Conservation (phyloP, 163 green algal species). For the Prototheca stagnorum region DNA sequence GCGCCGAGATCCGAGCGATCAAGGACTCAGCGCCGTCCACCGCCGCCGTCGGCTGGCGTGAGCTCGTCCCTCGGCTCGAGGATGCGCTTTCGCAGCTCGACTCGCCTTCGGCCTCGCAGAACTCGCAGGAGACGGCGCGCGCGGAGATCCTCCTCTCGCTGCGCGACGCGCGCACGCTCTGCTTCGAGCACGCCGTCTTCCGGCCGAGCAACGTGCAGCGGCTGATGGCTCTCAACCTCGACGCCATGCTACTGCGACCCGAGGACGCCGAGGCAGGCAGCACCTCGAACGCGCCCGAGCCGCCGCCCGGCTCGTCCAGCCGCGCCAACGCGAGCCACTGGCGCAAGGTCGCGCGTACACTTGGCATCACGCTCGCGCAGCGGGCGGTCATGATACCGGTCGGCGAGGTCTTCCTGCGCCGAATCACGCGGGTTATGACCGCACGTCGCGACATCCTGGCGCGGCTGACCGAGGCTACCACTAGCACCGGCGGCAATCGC, state of each 20-base stretch:
- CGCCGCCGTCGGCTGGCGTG: neutral
- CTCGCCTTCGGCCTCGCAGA: neutral
- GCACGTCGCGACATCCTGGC: constrained; percentile 12
- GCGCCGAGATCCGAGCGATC: neutral
- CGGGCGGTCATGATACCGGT: constrained; percentile 1
- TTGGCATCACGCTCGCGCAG: constrained; percentile 1
- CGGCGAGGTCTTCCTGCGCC: constrained; percentile 9
- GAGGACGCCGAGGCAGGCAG: too few relatives aligned
- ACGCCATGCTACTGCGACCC: too few relatives aligned
- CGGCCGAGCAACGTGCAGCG: constrained; percentile 10
- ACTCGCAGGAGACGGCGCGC: neutral
- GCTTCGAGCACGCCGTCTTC: constrained; percentile 11
- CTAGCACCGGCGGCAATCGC: too few relatives aligned
- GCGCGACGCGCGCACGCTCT: constrained; percentile 1
- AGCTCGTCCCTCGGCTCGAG: constrained; percentile 1
- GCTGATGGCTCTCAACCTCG: constrained; percentile 8
- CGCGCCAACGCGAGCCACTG: constrained; percentile 1
- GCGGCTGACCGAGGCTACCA: constrained; percentile 6
- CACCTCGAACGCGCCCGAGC: too few relatives aligned
- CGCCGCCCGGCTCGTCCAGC: neutral
- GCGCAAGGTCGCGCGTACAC: neutral
- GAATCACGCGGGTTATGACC: constrained; percentile 12
- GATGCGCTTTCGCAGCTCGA: neutral
- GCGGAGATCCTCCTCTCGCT: neutral
- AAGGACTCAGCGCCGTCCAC: neutral